Conservation (phyloP, 345 rosid genomes). For the Rhodomyrtus tomentosa region DNA sequence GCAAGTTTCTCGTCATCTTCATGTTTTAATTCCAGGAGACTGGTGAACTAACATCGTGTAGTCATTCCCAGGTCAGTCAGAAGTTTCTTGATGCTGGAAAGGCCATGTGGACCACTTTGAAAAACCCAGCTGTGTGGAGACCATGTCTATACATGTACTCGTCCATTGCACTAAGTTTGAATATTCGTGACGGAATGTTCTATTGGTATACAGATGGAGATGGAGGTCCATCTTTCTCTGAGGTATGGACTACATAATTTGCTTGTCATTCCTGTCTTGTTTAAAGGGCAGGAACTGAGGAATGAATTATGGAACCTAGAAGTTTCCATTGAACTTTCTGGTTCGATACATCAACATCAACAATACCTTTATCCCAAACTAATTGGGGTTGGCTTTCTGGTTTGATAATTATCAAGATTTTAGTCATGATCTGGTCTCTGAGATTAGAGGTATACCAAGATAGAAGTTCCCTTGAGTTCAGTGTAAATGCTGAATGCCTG, state of each 20-base stretch:
- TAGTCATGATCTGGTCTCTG: not conserved
- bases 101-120: slow-evolving; percentile 54
- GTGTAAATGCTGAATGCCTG: not conserved
- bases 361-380: too few relatives aligned
- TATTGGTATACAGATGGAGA: slow-evolving; percentile 81
- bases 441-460: not conserved
- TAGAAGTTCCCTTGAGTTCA: not conserved
- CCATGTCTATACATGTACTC: slow-evolving; percentile 59
- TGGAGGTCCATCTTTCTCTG: slow-evolving; percentile 65
- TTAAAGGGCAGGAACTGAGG: not conserved
- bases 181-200: slow-evolving; percentile 74
- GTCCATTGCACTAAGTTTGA: slow-evolving; percentile 52
- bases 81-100: slow-evolving; percentile 51
- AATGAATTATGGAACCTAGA: not conserved
- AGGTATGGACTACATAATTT: slow-evolving; percentile 9
- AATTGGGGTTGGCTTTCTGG: too few relatives aligned
- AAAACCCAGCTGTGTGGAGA: slow-evolving; percentile 51
- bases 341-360: too few relatives aligned
- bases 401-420: not conserved
- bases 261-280: not conserved
- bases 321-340: not conserved
- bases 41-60: not conserved
- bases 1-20: not conserved
- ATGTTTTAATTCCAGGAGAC: not conserved
- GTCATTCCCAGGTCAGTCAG: slow-evolving; percentile 32